A percentile compares a stretch with the other conserved stretches of the same genome.
Conservation (phyloP, 2,329 filamentous ascomycete species). For the Trichoderma afroharzianum region DNA sequence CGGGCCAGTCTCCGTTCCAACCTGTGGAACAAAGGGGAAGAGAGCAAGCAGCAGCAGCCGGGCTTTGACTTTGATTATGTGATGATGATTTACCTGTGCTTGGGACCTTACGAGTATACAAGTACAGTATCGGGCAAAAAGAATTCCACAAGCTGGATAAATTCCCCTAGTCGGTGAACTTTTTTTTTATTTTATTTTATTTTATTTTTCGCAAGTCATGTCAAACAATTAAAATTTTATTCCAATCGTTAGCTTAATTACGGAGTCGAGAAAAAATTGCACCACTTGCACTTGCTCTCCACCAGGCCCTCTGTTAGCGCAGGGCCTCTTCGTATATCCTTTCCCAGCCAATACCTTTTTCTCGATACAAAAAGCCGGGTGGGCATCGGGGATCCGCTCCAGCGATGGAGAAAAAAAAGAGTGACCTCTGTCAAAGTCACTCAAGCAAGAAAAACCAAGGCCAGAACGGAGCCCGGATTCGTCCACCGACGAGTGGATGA, state of each 20-base stretch:
- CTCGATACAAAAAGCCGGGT: neutral
- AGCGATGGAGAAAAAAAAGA: neutral
- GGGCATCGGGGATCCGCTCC: neutral
- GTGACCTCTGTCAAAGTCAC: neutral
- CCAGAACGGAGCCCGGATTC: neutral
- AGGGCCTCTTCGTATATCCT: neutral
- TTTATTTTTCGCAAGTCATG: neutral
- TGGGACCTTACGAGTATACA: neutral
- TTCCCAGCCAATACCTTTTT: neutral
- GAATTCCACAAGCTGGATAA: neutral
- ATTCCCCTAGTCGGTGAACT: neutral
- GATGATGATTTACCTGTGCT: slow-evolving; percentile 3
- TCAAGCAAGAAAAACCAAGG: neutral
- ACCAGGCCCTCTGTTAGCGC: slow-evolving; percentile 1
- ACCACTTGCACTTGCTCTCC: neutral
- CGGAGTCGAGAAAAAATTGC: neutral
- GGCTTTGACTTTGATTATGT: neutral
- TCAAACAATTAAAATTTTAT: neutral
- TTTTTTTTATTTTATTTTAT: neutral
- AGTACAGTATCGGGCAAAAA: neutral
- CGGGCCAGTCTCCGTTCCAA: slow-evolving; percentile 13
- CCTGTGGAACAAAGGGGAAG: slow-evolving; percentile 10
- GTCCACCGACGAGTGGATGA: slow-evolving; percentile 8
- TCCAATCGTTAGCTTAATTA: neutral
- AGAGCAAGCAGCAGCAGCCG: neutral